These are phyloP conservation scores for Piedraia hortae DNA, from an alignment of 2,329 filamentous ascomycete genomes.

Conservation along the genomic window DNA sequence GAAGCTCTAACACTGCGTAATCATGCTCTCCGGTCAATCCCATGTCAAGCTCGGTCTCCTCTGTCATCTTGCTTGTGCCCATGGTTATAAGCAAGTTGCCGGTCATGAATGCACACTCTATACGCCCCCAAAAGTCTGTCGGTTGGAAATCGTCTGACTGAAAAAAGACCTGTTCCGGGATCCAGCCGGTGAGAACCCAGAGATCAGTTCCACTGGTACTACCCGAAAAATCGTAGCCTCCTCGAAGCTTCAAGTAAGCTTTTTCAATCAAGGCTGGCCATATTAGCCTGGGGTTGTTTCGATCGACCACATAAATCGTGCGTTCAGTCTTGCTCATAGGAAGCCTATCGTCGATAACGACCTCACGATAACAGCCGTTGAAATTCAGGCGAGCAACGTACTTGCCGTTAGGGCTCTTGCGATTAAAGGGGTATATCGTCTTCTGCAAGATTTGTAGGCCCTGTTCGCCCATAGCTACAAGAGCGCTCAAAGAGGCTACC, in stretches of 20 bases:
- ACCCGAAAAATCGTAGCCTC: constrained; percentile 90
- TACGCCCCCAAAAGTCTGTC: constrained; percentile 47
- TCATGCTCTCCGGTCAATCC: constrained; percentile 79
- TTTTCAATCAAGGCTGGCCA: constrained; percentile 92
- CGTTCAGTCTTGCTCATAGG: constrained; percentile 49
- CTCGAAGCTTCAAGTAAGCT: constrained; percentile 80
- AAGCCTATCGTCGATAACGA: constrained; percentile 69
- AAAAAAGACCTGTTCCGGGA: constrained; percentile 81
- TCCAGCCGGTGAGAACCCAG: constrained; percentile 82
- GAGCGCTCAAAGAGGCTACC: constrained; percentile 77
- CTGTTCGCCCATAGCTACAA: constrained; percentile 38
- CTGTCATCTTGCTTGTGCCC: constrained; percentile 60
- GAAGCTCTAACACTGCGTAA: constrained; percentile 68
- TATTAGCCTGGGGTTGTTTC: constrained; percentile 50
- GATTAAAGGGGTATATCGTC: constrained; percentile 50
- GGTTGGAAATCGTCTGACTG: constrained; percentile 61
- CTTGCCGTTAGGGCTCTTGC: constrained; percentile 50
- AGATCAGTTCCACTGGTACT: constrained; percentile 92
- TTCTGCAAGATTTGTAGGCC: constrained; percentile 44
- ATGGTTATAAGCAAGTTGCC: constrained; percentile 71
- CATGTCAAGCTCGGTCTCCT: constrained; percentile 47
- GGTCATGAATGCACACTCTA: constrained; percentile 44
- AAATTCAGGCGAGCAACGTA: constrained; percentile 87
- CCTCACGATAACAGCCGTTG: constrained; percentile 72
- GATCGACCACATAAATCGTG: constrained; percentile 65